phyloP scores from a whole-genome alignment of 495 filamentous ascomycete genomes.

The Aspergillus wentii region DNA sequence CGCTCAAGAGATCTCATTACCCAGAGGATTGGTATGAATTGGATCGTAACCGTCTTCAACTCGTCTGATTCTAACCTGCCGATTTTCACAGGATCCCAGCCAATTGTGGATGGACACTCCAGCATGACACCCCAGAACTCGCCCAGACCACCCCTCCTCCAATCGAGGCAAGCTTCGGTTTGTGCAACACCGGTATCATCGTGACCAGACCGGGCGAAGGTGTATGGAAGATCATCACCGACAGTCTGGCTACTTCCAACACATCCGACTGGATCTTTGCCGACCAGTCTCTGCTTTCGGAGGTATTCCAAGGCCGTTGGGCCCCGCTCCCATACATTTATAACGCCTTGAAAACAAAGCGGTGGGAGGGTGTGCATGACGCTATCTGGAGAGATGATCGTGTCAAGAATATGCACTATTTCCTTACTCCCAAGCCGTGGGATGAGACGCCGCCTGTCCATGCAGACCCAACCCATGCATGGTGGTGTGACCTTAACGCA shows the following conservation, averaged over 20 bases:
- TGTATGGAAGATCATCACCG: not conserved
- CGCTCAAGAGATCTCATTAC: conserved; percentile 69
- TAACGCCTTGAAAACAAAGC: conserved; percentile 77
- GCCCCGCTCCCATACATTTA: conserved; percentile 71
- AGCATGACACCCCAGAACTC: conserved; percentile 51
- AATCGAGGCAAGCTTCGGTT: not conserved
- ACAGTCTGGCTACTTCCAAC: conserved; percentile 4
- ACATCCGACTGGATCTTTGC: conserved; percentile 51
- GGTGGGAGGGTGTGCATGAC: conserved; percentile 62
- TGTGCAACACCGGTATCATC: not conserved
- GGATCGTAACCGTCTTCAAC: not conserved
- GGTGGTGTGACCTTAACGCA: conserved; percentile 60
- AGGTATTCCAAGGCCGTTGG: conserved; percentile 65
- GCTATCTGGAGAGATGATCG: conserved; percentile 69
- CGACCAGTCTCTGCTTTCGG: conserved; percentile 68
- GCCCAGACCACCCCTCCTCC: conserved; percentile 24
- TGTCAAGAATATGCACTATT: conserved; percentile 79
- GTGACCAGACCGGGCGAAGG: not conserved
- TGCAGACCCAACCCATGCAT: conserved; percentile 40
- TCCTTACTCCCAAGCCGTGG: conserved; percentile 80
- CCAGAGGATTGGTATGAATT: conserved; percentile 58
- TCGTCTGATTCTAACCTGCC: conserved; percentile 7
- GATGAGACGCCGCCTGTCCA: conserved; percentile 42
- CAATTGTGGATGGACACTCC: conserved; percentile 72
- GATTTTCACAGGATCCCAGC: conserved; percentile 46